Evolutionary conservation across 148 eudicot genomes (phyloP).

Genomic region (Selenicereus undatus): DNA sequence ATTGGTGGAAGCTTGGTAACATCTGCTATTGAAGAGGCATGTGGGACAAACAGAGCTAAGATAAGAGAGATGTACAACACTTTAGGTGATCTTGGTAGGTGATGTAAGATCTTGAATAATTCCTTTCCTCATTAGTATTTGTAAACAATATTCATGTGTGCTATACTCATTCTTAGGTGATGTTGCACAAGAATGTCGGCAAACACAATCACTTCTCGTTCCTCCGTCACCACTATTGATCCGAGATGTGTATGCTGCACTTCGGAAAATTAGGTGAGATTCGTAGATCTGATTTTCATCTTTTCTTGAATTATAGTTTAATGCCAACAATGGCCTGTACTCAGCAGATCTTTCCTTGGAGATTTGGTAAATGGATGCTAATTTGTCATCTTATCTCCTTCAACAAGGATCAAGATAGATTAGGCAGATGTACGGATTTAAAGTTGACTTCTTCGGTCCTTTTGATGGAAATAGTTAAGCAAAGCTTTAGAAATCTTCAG

Average conservation of each 20-base stretch:
- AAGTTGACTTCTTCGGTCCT: not conserved
- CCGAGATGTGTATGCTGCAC: slow-evolving; percentile 67
- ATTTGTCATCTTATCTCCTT: not conserved
- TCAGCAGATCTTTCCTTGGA: not conserved
- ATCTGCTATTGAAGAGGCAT: slow-evolving; percentile 86
- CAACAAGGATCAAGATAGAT: no score
- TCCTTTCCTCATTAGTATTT: slow-evolving; percentile 1
- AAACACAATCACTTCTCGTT: slow-evolving; percentile 73
- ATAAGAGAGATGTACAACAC: slow-evolving; percentile 67
- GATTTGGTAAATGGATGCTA: not conserved
- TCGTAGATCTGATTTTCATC: not conserved
- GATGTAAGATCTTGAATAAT: slow-evolving; percentile 3
- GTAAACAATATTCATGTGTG: slow-evolving; percentile 18
- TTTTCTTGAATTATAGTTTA: slow-evolving; percentile 5
- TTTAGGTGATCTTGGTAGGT: slow-evolving; percentile 93
- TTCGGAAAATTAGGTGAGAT: slow-evolving; percentile 74
- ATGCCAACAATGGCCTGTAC: not conserved
- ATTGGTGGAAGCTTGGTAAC: slow-evolving; percentile 81
- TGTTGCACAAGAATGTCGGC: slow-evolving; percentile 96
- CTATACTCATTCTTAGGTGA: slow-evolving; percentile 49
- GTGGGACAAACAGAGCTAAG: slow-evolving; percentile 78
- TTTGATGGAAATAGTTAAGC: not conserved
- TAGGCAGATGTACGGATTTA: not conserved
- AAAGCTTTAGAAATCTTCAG: not conserved
- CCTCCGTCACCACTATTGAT: slow-evolving; percentile 84